Evolutionary conservation across 352 stramenopile species (phyloP), one percentile per base, ranked within the genome.

Genomic region (Globisporangium perplexum): DNA sequence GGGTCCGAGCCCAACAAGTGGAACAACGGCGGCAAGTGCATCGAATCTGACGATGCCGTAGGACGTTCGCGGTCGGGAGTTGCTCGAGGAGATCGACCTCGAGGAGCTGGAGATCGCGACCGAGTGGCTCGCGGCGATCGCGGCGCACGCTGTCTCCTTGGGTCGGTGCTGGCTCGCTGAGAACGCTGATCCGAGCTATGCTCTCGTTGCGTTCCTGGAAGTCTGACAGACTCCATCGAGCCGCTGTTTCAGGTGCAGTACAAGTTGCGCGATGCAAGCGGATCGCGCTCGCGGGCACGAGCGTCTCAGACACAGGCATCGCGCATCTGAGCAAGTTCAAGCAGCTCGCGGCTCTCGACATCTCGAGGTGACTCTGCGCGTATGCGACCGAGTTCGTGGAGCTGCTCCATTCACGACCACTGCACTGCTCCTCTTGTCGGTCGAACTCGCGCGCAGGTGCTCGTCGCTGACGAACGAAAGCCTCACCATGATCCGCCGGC

Each of bases 381-480:
- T 1, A 28, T 33, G 17, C 26, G 20, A n/a, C 4, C 44, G 4
- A 39, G 11, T 18, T 39, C 12, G 33, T 18, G 12, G 7, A 18
- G 33, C 18, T 39, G 33, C 7, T 33, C 7, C 23, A 48, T 8
- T 20, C 2, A 18, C 33, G 15, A 11, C 5, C 33, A 39, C 31
- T 38, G 14, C 31, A 39, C 30, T 5, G 26, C 26, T 30, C 26
- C 6, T 33, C 20, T 22, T 23, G 1, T 24, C 44, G 7, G 36
- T 6, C n/a, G 41, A 3, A 46, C 41, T 46, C 23, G 8, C 3
- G 41, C 14, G 10, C 41, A 74, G 60, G 51, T 91, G 80, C 35
- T 63, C 66, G 4, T 46, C 59, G 10, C 60, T 91, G 20, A 87
- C 77, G 14, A 77, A 89, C 50, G 75, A 71, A 23, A 74, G 69